These are phyloP conservation scores for Casuarina cunninghamiana DNA, from an alignment of 306 rosid species.

Conservation along the genomic window DNA sequence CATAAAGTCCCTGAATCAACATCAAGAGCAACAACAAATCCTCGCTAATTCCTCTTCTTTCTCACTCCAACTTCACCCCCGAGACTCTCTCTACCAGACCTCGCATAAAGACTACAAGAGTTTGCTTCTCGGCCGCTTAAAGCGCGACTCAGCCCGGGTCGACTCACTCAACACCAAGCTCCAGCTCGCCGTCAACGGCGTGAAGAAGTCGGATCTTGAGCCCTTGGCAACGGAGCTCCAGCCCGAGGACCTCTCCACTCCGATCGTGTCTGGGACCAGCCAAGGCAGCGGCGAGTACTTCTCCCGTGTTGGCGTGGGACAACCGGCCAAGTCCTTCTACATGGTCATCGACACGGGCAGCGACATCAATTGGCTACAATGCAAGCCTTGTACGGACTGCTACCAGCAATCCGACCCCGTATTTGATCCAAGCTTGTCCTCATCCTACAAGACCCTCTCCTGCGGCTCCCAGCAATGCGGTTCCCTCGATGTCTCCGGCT, in stretches of 20 bases:
- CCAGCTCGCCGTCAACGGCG: slow-evolving; percentile 33
- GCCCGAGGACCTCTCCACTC: slow-evolving; percentile 61
- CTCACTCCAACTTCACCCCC: slow-evolving; percentile 48
- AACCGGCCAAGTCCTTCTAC: slow-evolving; percentile 55
- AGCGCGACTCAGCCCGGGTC: slow-evolving; percentile 79
- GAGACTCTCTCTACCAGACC: slow-evolving; percentile 42
- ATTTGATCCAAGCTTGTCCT: slow-evolving; percentile 57
- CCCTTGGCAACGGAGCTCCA: slow-evolving; percentile 48
- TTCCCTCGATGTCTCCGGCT: slow-evolving; percentile 43
- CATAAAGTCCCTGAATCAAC: slow-evolving; percentile 5
- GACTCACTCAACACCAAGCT: slow-evolving; percentile 52
- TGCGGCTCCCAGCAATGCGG: slow-evolving; percentile 59
- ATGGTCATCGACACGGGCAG: slow-evolving; percentile 94
- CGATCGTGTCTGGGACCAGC: slow-evolving; percentile 59
- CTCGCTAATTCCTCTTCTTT: slow-evolving; percentile 25
- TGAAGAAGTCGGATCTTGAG: slow-evolving; percentile 46
- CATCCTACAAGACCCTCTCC: slow-evolving; percentile 49
- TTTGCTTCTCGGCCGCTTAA: slow-evolving; percentile 50
- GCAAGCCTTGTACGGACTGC: slow-evolving; percentile 82
- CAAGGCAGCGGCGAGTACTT: slow-evolving; percentile 96
- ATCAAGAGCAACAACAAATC: slow-evolving; percentile 3
- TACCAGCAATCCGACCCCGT: slow-evolving; percentile 87
- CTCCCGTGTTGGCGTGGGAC: slow-evolving; percentile 68
- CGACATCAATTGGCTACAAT: slow-evolving; percentile 89
- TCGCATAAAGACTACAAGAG: slow-evolving; percentile 46